Conservation (phyloP, 225 moss, liverwort and hornwort species). For the Pseudoscleropodium purum region DNA sequence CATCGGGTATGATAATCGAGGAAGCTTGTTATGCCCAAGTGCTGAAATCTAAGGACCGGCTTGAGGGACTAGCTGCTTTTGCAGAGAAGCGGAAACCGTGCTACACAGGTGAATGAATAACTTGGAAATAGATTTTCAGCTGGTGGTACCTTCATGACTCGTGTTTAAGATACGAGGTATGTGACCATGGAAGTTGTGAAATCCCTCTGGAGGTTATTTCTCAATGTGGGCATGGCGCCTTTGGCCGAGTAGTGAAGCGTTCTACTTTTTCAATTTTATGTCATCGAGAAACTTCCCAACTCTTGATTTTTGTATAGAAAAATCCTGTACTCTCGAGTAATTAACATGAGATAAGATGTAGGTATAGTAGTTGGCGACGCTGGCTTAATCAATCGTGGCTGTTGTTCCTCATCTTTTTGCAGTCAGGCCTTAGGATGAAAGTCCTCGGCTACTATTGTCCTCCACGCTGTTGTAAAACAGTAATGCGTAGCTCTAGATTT, state of each 20-base stretch:
- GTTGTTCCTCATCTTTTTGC: background rate
- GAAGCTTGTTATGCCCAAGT: conserved; percentile 92
- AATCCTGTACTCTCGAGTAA: background rate
- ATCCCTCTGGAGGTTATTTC: background rate
- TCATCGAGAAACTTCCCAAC: background rate
- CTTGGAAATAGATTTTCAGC: background rate
- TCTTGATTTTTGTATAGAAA: background rate
- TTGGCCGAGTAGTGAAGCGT: background rate
- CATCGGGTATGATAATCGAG: conserved; percentile 89
- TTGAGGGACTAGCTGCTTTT: conserved; percentile 91
- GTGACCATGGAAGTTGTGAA: background rate
- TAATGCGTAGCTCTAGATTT: background rate
- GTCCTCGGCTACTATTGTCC: background rate
- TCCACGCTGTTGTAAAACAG: background rate
- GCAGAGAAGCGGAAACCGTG: conserved; percentile 79
- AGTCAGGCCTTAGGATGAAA: background rate
- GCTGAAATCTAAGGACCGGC: conserved; percentile 76
- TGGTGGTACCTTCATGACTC: background rate
- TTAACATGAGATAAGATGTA: background rate
- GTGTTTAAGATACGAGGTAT: background rate
- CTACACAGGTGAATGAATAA: conserved; percentile 66
- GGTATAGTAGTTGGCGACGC: background rate
- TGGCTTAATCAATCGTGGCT: background rate
- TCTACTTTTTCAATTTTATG: background rate
- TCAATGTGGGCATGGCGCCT: background rate